These are phyloP conservation scores for Escovopsis weberi DNA, from an alignment of 2,329 filamentous ascomycete species.

Conservation along the genomic window DNA sequence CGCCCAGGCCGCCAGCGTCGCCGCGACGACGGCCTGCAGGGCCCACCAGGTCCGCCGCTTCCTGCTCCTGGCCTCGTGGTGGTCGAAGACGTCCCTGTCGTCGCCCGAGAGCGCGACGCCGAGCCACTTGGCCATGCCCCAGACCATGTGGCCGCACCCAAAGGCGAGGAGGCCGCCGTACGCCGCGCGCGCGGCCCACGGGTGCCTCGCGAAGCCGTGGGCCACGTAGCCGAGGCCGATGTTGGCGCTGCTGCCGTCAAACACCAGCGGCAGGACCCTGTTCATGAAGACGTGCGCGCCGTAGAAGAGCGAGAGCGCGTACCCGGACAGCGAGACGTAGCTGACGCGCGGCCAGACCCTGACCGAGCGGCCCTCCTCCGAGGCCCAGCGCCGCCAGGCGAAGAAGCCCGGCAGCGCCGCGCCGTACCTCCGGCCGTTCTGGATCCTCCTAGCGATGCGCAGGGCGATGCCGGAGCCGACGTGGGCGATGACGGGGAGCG, in stretches of 20 bases:
- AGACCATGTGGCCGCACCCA: constrained; percentile 65
- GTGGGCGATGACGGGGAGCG: constrained; percentile 59
- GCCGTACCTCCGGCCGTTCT: constrained; percentile 63
- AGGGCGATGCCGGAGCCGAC: constrained; percentile 63
- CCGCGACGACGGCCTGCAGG: constrained; percentile 50
- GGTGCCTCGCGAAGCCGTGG: constrained; percentile 68
- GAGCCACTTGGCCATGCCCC: constrained; percentile 76
- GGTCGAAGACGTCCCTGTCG: constrained; percentile 28
- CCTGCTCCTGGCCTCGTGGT: constrained; percentile 31
- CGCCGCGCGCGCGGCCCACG: constrained; percentile 48
- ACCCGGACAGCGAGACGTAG: constrained; percentile 59
- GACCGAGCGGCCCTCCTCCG: constrained; percentile 13
- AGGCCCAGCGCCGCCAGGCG: constrained; percentile 22
- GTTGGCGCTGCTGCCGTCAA: constrained; percentile 76
- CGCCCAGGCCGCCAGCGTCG: constrained; percentile 57
- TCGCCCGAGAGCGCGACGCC: constrained; percentile 43
- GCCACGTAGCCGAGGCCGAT: constrained; percentile 72
- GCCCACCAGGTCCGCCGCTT: constrained; percentile 54
- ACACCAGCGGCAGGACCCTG: constrained; percentile 55
- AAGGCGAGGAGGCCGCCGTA: constrained; percentile 54
- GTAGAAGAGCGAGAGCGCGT: constrained; percentile 50
- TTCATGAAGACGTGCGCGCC: constrained; percentile 62
- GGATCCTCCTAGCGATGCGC: constrained; percentile 57
- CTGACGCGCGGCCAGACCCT: constrained; percentile 54
- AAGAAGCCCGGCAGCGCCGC: constrained; percentile 44